A percentile compares a stretch with the other conserved stretches of the same genome.
Conservation (phyloP, 2,329 filamentous ascomycete genomes). For the Aspergillus sp. region DNA sequence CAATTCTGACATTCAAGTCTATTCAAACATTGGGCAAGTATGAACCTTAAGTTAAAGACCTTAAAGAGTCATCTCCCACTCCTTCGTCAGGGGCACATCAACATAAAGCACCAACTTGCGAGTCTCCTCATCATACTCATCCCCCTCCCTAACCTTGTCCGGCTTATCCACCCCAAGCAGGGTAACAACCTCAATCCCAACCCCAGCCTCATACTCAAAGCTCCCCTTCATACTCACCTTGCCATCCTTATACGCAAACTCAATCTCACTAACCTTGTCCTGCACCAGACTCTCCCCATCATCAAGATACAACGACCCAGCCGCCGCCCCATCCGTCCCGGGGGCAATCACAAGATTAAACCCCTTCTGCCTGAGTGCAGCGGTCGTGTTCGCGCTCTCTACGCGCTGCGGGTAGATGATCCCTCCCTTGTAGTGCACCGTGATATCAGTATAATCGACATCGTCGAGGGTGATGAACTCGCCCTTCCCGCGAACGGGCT, state of each 20-base stretch:
- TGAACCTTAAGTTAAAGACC: too few relatives aligned
- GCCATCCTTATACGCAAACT: not conserved
- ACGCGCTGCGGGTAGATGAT: conserved; percentile 57
- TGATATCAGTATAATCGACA: conserved; percentile 55
- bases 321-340: conserved; percentile 60
- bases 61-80: too few relatives aligned
- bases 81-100: not conserved
- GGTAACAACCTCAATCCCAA: not conserved
- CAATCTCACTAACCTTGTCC: not conserved
- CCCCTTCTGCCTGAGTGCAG: conserved; percentile 58
- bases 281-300: not conserved
- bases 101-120: not conserved
- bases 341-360: conserved; percentile 73
- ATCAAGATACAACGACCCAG: not conserved
- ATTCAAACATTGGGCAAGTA: too few relatives aligned
- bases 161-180: not conserved
- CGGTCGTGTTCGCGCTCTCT: conserved; percentile 59
- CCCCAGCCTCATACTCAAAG: not conserved
- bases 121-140: not conserved
- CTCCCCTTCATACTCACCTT: not conserved
- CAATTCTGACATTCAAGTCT: too few relatives aligned
- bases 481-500: conserved; percentile 48
- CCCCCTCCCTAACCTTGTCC: too few relatives aligned
- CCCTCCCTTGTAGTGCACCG: conserved; percentile 64
- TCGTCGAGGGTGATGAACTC: conserved; percentile 44